Conservation (phyloP, 345 rosid genomes). For the Angophora floribunda region DNA sequence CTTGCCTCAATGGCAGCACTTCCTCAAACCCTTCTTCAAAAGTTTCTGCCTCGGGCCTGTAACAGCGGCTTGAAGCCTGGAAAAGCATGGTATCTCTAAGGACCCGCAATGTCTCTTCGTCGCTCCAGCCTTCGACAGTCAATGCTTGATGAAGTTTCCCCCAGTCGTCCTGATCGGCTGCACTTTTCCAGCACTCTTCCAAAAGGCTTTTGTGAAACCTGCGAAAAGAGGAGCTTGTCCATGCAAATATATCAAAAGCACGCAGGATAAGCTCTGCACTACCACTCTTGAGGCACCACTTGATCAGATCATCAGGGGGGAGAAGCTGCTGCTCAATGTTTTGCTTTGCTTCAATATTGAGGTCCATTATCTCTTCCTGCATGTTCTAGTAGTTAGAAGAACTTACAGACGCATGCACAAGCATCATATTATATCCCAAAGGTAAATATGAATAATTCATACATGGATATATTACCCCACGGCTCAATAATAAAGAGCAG, state of each 20-base stretch:
- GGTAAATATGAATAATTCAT: background rate
- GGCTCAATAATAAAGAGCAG: background rate
- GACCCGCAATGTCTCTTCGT: slow-evolving; percentile 60
- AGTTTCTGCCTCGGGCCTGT: slow-evolving; percentile 52
- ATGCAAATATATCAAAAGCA: slow-evolving; percentile 82
- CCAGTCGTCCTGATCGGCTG: slow-evolving; percentile 79
- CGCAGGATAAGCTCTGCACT: slow-evolving; percentile 42
- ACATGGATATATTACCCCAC: background rate
- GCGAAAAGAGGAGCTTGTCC: slow-evolving; percentile 75
- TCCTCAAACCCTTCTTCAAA: slow-evolving; percentile 56
- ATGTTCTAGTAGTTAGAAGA: background rate
- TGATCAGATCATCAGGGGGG: slow-evolving; percentile 67
- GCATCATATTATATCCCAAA: background rate
- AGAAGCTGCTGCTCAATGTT: slow-evolving; percentile 26
- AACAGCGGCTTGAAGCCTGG: slow-evolving; percentile 67
- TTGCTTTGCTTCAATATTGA: slow-evolving; percentile 21
- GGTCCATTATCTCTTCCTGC: slow-evolving; percentile 64
- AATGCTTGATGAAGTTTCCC: slow-evolving; percentile 54
- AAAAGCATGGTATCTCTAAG: slow-evolving; percentile 59
- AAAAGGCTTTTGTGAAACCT: slow-evolving; percentile 59
- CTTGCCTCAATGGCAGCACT: slow-evolving; percentile 65
- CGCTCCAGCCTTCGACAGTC: slow-evolving; percentile 72
- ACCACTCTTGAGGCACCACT: slow-evolving; percentile 47
- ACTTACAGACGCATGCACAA: background rate
- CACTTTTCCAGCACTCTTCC: slow-evolving; percentile 89